A percentile compares a stretch with the other conserved stretches of the same genome.
phyloP scores from a whole-genome alignment of 495 filamentous ascomycete species.

The Collariella sp. region DNA sequence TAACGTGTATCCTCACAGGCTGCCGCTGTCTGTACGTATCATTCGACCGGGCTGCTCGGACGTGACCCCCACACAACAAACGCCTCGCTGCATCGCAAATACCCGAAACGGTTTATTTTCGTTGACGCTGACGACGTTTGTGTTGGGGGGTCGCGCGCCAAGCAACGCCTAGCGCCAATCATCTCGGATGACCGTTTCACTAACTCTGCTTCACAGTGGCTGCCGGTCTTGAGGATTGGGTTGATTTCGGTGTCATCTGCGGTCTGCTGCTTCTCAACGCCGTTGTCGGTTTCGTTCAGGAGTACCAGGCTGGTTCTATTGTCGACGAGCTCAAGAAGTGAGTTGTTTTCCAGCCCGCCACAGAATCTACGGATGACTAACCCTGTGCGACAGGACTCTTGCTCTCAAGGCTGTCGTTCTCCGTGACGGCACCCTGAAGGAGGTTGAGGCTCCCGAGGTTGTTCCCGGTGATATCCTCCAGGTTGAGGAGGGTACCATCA shows the following conservation, averaged over 20 bases:
- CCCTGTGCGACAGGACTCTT: conserved; percentile 45
- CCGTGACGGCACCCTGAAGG: conserved; percentile 61
- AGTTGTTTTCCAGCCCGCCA: background rate
- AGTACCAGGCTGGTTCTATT: conserved; percentile 83
- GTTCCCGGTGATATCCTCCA: conserved; percentile 87
- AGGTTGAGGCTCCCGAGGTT: conserved; percentile 68
- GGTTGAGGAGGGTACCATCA: conserved; percentile 84
- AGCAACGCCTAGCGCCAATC: background rate
- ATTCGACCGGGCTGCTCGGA: background rate
- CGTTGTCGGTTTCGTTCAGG: conserved; percentile 75
- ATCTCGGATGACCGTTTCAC: background rate
- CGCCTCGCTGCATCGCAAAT: background rate
- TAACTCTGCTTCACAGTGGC: conserved; percentile 35
- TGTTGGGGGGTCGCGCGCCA: background rate
- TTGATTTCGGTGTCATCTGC: conserved; percentile 74
- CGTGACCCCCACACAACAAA: background rate
- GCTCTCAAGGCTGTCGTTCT: conserved; percentile 78
- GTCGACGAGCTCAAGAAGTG: conserved; percentile 82
- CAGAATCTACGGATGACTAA: conserved; percentile 1
- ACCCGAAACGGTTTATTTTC: background rate
- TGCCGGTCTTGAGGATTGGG: conserved; percentile 71
- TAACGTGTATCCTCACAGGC: conserved; percentile 20
- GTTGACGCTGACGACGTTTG: background rate
- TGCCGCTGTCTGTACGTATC: conserved; percentile 30
- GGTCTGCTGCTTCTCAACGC: conserved; percentile 72